Conservation (phyloP, 2,329 filamentous ascomycete species). For the Ambrosiella xylebori region DNA sequence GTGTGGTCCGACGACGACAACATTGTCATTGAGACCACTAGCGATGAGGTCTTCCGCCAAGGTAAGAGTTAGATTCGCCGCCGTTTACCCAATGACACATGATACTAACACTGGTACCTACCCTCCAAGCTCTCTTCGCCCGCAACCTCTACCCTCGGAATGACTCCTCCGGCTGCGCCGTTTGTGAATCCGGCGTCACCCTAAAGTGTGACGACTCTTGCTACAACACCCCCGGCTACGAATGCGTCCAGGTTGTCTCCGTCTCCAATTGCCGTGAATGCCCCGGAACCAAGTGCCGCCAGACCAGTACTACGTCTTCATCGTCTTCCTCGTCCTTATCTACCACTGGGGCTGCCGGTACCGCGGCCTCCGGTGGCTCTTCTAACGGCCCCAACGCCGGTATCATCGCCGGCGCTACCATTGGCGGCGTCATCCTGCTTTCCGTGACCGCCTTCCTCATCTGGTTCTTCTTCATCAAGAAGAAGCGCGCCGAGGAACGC, state of each 20-base stretch:
- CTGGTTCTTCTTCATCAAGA: conserved; percentile 78
- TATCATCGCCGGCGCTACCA: conserved; percentile 78
- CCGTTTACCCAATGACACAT: not conserved
- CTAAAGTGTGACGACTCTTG: conserved; percentile 14
- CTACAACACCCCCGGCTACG: conserved; percentile 11
- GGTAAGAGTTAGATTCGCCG: conserved; percentile 8
- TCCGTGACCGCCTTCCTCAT: conserved; percentile 61
- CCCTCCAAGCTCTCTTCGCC: conserved; percentile 11
- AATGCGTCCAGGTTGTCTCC: conserved; percentile 14
- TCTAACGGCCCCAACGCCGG: conserved; percentile 48
- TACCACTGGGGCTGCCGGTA: not conserved
- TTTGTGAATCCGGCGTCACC: conserved; percentile 12
- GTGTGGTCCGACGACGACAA: conserved; percentile 1
- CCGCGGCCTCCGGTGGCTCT: conserved; percentile 10
- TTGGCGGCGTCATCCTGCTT: conserved; percentile 66
- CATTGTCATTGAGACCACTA: conserved; percentile 14
- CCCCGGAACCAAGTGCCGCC: conserved; percentile 13
- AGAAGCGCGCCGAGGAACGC: conserved; percentile 47
- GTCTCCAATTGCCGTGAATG: conserved; percentile 14
- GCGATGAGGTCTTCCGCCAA: conserved; percentile 13
- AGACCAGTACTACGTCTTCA: conserved; percentile 3
- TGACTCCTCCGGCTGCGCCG: conserved; percentile 13
- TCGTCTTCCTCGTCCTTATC: not conserved
- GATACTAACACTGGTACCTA: not conserved
- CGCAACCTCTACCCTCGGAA: conserved; percentile 14